Conservation (phyloP, 2,329 filamentous ascomycete genomes). For the Pseudogymnoascus sp. region DNA sequence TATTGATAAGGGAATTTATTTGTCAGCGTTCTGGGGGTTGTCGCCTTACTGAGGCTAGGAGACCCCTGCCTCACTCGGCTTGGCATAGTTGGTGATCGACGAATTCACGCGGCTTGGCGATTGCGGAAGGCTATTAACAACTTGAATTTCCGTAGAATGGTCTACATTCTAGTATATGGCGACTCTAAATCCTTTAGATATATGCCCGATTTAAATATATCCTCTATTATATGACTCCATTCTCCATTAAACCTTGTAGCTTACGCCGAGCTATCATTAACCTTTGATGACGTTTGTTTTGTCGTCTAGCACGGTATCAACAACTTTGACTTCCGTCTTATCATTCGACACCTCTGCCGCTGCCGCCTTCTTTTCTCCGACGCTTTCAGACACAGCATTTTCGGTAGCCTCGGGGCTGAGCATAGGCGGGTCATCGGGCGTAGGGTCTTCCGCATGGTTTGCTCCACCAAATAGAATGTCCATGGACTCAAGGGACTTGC, state of each 20-base stretch:
- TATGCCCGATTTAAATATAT: neutral
- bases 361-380: neutral
- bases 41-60: neutral
- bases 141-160: neutral
- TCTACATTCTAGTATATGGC: neutral
- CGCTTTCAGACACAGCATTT: neutral
- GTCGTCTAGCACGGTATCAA: neutral
- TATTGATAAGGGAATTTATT: neutral
- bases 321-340: neutral
- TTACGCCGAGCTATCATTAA: neutral
- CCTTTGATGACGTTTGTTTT: neutral
- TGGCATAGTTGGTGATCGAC: neutral
- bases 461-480: conserved; percentile 26
- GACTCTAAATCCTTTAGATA: neutral
- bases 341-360: neutral
- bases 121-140: neutral
- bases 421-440: neutral
- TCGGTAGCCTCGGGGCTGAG: neutral
- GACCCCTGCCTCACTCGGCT: neutral
- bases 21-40: neutral
- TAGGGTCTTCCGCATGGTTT: neutral
- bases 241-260: neutral
- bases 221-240: conserved; percentile 5
- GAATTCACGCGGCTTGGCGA: neutral
- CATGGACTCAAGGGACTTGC: conserved; percentile 18